phyloP scores from a whole-genome alignment of 495 filamentous ascomycete species.

The Cairneyella variabilis region DNA sequence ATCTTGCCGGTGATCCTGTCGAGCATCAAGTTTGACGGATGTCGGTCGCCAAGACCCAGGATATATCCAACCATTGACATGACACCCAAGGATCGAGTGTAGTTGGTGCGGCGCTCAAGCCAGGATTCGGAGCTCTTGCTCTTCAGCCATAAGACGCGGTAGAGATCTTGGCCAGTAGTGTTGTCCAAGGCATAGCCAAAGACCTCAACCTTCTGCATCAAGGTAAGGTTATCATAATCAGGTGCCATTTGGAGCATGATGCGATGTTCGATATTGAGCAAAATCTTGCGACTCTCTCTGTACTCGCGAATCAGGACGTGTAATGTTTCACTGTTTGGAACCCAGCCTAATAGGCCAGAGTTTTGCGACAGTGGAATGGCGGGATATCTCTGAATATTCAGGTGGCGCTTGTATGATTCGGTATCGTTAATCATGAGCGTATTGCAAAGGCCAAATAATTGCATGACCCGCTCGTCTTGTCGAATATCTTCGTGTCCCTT shows the following conservation, averaged over 20 bases:
- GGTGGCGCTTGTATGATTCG: slow-evolving; percentile 93
- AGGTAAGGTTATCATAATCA: slow-evolving; percentile 94
- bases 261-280: slow-evolving; percentile 97
- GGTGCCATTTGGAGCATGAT: slow-evolving; percentile 99
- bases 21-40: slow-evolving; percentile 96
- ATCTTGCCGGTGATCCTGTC: slow-evolving; percentile 94
- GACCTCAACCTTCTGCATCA: slow-evolving; percentile 99
- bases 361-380: slow-evolving; percentile 94
- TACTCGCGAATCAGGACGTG: slow-evolving; percentile 97
- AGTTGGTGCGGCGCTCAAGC: slow-evolving; percentile 95
- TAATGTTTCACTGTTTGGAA: slow-evolving; percentile 95
- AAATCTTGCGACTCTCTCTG: slow-evolving; percentile 89
- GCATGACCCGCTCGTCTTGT: slow-evolving; percentile 99
- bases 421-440: slow-evolving; percentile 88
- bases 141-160: slow-evolving; percentile 97
- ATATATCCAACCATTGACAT: slow-evolving; percentile 99
- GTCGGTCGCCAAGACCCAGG: slow-evolving; percentile 90
- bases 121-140: slow-evolving; percentile 96
- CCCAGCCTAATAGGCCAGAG: slow-evolving; percentile 92
- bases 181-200: slow-evolving; percentile 99
- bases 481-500: slow-evolving; percentile 99
- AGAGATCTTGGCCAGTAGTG: slow-evolving; percentile 96
- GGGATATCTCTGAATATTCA: slow-evolving; percentile 91
- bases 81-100: slow-evolving; percentile 92
- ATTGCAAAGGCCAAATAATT: slow-evolving; percentile 94